Percentiles rank a stretch among this genome's conserved stretches.
Conservation (phyloP, 2,329 filamentous ascomycete species). For the Blastomyces gilchristii region DNA sequence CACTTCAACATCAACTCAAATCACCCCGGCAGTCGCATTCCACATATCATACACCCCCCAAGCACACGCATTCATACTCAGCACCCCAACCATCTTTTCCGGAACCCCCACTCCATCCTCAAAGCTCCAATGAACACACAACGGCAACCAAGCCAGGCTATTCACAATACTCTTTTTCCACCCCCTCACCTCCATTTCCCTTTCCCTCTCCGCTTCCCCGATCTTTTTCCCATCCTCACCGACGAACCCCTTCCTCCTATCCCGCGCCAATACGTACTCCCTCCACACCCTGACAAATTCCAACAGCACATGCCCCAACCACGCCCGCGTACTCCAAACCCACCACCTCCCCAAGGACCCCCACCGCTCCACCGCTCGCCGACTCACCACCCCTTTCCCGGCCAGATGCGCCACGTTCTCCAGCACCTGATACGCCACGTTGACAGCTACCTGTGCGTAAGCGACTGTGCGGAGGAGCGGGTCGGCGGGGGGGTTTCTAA, state of each 20-base stretch:
- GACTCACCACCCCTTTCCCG: constrained; percentile 57
- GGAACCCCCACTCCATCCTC: constrained; percentile 52
- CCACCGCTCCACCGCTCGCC: constrained; percentile 29
- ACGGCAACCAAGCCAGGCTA: constrained; percentile 66
- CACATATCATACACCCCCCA: constrained; percentile 38
- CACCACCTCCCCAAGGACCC: constrained; percentile 52
- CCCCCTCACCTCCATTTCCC: constrained; percentile 38
- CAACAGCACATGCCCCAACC: constrained; percentile 65
- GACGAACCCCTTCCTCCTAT: constrained; percentile 20
- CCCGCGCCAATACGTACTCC: constrained; percentile 16
- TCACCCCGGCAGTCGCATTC: constrained; percentile 28
- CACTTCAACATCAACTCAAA: background rate
- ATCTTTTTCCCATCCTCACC: constrained; percentile 21
- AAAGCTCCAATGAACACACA: constrained; percentile 75
- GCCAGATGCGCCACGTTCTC: constrained; percentile 78
- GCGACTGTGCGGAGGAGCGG: constrained; percentile 44
- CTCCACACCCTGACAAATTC: constrained; percentile 56
- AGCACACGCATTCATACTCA: constrained; percentile 44
- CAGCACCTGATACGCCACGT: constrained; percentile 61
- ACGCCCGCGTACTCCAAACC: constrained; percentile 66
- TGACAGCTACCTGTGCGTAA: constrained; percentile 57
- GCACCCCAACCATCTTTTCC: constrained; percentile 48
- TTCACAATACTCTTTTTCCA: constrained; percentile 54
- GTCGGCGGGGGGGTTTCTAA: constrained; percentile 38
- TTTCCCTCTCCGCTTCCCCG: constrained; percentile 22